phyloP scores from a whole-genome alignment of 2,329 filamentous ascomycete genomes.

The Penicillium psychrosexuale region DNA sequence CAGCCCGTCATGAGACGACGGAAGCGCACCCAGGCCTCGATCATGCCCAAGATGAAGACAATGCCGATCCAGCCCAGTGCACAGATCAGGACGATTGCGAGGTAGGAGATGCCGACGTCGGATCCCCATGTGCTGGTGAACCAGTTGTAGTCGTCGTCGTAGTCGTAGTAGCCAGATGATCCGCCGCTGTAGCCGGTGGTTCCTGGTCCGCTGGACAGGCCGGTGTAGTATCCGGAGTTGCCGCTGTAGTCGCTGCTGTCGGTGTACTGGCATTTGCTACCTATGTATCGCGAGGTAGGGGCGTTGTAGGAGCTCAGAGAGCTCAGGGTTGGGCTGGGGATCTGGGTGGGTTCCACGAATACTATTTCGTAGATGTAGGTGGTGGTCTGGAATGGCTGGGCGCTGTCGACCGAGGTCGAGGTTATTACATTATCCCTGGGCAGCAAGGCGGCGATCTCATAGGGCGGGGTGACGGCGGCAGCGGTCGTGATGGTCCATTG shows the following conservation, averaged over 20 bases:
- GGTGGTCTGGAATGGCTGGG: slow-evolving; percentile 23
- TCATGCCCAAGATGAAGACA: slow-evolving; percentile 26
- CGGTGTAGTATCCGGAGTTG: not conserved
- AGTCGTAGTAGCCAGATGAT: not conserved
- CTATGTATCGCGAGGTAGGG: slow-evolving; percentile 17
- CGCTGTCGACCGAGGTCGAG: slow-evolving; percentile 23
- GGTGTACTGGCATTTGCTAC: slow-evolving; percentile 14
- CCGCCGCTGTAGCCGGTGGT: not conserved
- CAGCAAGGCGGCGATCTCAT: slow-evolving; percentile 13
- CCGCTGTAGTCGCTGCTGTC: not conserved
- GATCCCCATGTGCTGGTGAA: slow-evolving; percentile 20
- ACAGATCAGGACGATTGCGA: slow-evolving; percentile 26
- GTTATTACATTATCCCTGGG: slow-evolving; percentile 22
- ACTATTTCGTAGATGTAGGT: slow-evolving; percentile 27
- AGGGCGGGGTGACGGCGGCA: slow-evolving; percentile 19
- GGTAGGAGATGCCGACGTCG: slow-evolving; percentile 20
- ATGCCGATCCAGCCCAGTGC: slow-evolving; percentile 29
- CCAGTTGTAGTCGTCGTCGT: slow-evolving; percentile 18
- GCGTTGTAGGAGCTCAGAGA: slow-evolving; percentile 20
- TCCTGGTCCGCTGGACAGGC: not conserved
- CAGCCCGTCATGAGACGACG: slow-evolving; percentile 34
- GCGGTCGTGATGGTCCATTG: slow-evolving; percentile 28
- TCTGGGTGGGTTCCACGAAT: slow-evolving; percentile 30
- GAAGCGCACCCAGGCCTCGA: slow-evolving; percentile 33
- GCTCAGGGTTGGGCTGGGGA: slow-evolving; percentile 20